These are phyloP conservation scores for Lolium multiflorum DNA, from an alignment of 176 grass and related monocot species.

Conservation along the genomic window DNA sequence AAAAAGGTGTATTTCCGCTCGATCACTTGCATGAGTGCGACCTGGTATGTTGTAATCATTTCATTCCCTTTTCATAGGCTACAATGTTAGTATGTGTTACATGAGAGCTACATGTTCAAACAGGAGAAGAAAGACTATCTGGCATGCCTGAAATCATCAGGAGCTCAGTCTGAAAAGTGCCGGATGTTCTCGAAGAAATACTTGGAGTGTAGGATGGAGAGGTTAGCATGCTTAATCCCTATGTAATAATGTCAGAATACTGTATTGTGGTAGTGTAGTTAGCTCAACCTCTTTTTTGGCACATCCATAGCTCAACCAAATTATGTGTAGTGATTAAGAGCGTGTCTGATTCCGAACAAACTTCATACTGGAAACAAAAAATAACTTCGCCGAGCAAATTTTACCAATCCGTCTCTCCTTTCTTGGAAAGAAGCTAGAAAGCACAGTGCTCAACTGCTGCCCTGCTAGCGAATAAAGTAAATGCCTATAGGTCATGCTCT, in stretches of 20 bases:
- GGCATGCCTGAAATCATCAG: conserved; percentile 77
- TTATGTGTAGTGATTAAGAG: neutral
- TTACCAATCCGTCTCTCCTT: no score
- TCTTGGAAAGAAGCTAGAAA: neutral
- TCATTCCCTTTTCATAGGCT: neutral
- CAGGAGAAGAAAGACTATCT: conserved; percentile 95
- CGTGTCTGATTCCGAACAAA: neutral
- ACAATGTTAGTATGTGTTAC: neutral
- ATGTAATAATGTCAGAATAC: conserved; percentile 3
- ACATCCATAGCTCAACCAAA: conserved; percentile 20
- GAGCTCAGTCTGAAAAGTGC: conserved; percentile 75
- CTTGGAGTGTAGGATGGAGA: conserved; percentile 77
- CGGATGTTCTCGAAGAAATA: conserved; percentile 75
- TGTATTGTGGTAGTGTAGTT: neutral
- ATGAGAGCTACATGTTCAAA: conserved; percentile 30
- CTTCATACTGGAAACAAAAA: neutral
- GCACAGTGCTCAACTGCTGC: neutral
- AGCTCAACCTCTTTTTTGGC: neutral
- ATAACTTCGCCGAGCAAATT: neutral
- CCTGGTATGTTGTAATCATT: conserved; percentile 51
- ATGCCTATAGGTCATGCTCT: neutral
- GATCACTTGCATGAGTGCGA: conserved; percentile 92
- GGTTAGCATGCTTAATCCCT: conserved; percentile 44
- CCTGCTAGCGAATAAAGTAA: neutral
- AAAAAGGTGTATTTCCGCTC: conserved; percentile 94